phyloP scores from a whole-genome alignment of 2,329 filamentous ascomycete species.

The Fusarium bactridioides region DNA sequence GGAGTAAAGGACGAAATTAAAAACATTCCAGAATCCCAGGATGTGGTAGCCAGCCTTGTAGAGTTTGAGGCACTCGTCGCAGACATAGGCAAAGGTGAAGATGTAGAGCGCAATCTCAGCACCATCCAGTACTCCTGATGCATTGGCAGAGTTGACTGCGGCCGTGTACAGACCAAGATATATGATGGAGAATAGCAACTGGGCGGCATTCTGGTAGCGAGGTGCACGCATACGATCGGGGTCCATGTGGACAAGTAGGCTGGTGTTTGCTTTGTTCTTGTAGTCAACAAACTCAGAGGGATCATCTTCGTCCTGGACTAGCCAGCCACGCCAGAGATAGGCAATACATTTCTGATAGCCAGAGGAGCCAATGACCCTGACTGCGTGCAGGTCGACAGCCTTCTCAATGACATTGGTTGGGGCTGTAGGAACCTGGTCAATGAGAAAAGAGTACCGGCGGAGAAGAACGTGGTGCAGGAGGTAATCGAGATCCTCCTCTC shows the following conservation, averaged over 20 bases:
- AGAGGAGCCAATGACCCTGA: conserved; percentile 86
- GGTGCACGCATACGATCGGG: conserved; percentile 94
- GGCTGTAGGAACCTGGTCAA: conserved; percentile 73
- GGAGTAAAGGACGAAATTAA: conserved; percentile 85
- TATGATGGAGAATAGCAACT: conserved; percentile 83
- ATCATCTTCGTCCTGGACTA: conserved; percentile 94
- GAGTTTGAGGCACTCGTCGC: conserved; percentile 86
- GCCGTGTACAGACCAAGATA: conserved; percentile 87
- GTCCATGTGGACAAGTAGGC: conserved; percentile 84
- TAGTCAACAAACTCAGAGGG: conserved; percentile 91
- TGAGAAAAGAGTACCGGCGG: conserved; percentile 84
- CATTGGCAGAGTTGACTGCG: conserved; percentile 94
- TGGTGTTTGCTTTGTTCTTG: conserved; percentile 78
- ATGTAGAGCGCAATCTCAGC: conserved; percentile 87
- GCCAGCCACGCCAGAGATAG: conserved; percentile 94
- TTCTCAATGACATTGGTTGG: conserved; percentile 92
- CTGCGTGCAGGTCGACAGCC: conserved; percentile 89
- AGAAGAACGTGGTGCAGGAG: conserved; percentile 84
- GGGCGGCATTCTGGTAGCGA: conserved; percentile 88
- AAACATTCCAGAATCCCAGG: conserved; percentile 95
- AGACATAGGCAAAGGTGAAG: conserved; percentile 91
- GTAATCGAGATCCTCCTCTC: conserved; percentile 79
- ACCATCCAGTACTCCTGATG: conserved; percentile 80
- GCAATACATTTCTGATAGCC: conserved; percentile 96
- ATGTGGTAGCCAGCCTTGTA: conserved; percentile 95